Conservation (phyloP, 768 basidiomycete genomes). For the Clitopilus hobsonii region DNA sequence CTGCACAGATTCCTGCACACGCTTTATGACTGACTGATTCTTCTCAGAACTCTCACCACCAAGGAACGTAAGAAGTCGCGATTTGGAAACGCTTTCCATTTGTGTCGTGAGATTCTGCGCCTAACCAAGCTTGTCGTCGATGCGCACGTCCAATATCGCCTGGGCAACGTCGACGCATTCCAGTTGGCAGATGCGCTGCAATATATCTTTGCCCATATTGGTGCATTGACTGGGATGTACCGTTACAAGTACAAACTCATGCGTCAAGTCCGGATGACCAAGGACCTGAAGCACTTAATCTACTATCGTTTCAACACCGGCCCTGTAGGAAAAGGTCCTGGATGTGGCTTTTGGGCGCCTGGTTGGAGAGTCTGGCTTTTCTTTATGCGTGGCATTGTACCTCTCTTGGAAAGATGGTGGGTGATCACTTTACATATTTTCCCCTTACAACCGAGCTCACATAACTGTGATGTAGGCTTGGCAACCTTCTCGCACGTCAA, state of each 20-base stretch:
- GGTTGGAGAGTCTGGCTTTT: slow-evolving; percentile 99
- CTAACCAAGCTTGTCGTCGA: slow-evolving; percentile 98
- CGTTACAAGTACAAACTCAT: slow-evolving; percentile 99
- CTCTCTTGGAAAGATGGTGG: slow-evolving; percentile 91
- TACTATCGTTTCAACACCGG: slow-evolving; percentile 99
- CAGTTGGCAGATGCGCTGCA: slow-evolving; percentile 98
- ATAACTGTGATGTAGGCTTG: slow-evolving; percentile 49
- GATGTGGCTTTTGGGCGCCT: slow-evolving; percentile 99
- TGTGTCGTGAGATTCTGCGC: slow-evolving; percentile 96
- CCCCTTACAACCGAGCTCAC: neutral
- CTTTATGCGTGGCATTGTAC: slow-evolving; percentile 99
- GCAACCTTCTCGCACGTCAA: slow-evolving; percentile 95
- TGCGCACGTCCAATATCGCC: slow-evolving; percentile 96
- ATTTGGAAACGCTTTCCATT: slow-evolving; percentile 98
- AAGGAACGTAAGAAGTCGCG: slow-evolving; percentile 99
- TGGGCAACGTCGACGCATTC: slow-evolving; percentile 98
- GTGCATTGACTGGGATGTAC: slow-evolving; percentile 99
- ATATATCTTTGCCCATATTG: slow-evolving; percentile 96
- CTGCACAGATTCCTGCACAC: neutral
- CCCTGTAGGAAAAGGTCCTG: slow-evolving; percentile 98
- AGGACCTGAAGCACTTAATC: slow-evolving; percentile 97
- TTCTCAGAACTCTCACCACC: slow-evolving; percentile 84
- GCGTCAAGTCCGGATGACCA: slow-evolving; percentile 99
- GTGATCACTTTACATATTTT: slow-evolving; percentile 14
- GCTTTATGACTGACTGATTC: neutral